Evolutionary conservation across 1,284 basidiomycete species (phyloP).

Genomic region (Rhodotorula sp.): DNA sequence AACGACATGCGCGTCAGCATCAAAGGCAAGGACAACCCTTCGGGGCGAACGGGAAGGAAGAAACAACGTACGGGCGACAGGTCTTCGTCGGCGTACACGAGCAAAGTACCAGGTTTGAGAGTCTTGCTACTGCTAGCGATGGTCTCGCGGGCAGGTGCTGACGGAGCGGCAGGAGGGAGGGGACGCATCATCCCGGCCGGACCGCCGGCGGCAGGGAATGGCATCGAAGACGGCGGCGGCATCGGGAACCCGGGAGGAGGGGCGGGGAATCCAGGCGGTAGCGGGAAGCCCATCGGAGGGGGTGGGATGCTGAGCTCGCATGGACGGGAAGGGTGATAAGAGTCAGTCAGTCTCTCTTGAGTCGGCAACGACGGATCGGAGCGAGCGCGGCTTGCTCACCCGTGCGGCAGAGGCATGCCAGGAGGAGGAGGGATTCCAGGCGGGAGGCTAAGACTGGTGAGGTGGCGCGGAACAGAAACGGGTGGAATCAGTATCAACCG

Average conservation of each 20-base stretch:
- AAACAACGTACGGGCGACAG: constrained; percentile 62
- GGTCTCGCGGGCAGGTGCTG: constrained; percentile 50
- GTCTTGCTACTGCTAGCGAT: constrained; percentile 56
- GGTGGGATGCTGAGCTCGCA: constrained; percentile 14
- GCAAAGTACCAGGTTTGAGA: constrained; percentile 71
- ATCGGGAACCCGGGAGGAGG: constrained; percentile 8
- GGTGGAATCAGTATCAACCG: too few relatives aligned
- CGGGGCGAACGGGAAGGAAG: background rate
- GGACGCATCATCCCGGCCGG: too few relatives aligned
- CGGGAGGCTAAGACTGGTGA: constrained; percentile 1
- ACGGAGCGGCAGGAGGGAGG: background rate
- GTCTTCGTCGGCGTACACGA: constrained; percentile 72
- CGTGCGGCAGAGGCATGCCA: constrained; percentile 33
- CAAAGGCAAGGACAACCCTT: background rate
- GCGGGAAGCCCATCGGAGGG: constrained; percentile 22
- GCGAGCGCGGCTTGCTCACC: background rate
- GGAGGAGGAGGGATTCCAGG: constrained; percentile 15
- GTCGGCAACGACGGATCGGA: too few relatives aligned
- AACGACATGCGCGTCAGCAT: background rate
- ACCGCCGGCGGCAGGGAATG: background rate
- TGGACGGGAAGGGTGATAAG: background rate
- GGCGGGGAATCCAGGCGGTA: constrained; percentile 6
- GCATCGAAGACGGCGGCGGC: constrained; percentile 13
- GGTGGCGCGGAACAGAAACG: background rate
- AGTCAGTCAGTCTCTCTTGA: background rate